phyloP scores from a whole-genome alignment of 768 basidiomycete species.

The Butyriboletus loyo region DNA sequence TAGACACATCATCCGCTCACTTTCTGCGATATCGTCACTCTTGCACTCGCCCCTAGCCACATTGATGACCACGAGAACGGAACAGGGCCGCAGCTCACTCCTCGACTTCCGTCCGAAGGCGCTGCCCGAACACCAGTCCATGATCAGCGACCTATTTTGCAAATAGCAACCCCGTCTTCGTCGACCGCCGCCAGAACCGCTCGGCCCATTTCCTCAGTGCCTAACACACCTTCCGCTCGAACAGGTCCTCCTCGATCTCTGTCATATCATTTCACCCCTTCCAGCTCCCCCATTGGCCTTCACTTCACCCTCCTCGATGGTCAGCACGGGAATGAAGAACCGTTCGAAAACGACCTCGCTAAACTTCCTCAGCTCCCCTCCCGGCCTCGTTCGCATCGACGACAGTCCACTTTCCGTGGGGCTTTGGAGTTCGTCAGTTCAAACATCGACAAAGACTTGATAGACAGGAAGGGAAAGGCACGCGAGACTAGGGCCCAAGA shows the following conservation, averaged over 20 bases:
- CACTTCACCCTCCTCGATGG: constrained; percentile 24
- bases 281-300: constrained; percentile 38
- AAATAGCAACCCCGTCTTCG: constrained; percentile 12
- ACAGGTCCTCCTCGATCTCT: constrained; percentile 76
- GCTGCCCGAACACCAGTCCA: not conserved
- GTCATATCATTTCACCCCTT: constrained; percentile 58
- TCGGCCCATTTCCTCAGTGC: constrained; percentile 10
- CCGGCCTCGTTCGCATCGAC: constrained; percentile 16
- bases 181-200: not conserved
- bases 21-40: constrained; percentile 10
- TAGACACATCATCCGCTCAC: not conserved
- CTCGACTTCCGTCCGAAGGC: not conserved
- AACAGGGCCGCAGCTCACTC: not conserved
- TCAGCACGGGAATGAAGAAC: constrained; percentile 25
- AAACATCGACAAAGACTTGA: constrained; percentile 33
- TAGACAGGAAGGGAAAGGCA: constrained; percentile 55
- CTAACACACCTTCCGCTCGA: constrained; percentile 54
- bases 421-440: constrained; percentile 48
- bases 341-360: constrained; percentile 31
- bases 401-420: constrained; percentile 55
- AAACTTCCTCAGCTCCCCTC: constrained; percentile 36
- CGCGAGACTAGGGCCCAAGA: constrained; percentile 47
- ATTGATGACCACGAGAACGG: not conserved
- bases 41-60: constrained; percentile 1
- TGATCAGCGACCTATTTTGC: constrained; percentile 12